phyloP scores from a whole-genome alignment of 192 early-diverging fungal species.

The Linderina pennispora region DNA sequence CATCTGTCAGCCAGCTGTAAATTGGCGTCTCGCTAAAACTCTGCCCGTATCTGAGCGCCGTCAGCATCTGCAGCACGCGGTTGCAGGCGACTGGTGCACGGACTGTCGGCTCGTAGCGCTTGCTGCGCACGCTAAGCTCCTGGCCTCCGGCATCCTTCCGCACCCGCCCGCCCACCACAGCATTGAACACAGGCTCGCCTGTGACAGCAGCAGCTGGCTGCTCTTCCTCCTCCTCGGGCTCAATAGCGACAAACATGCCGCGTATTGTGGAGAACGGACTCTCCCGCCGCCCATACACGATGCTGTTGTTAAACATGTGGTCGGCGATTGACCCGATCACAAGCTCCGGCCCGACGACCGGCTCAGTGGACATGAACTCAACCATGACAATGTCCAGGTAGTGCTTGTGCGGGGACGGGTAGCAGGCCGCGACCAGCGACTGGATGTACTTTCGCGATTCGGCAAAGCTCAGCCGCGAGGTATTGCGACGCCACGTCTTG shows the following conservation, averaged over 20 bases:
- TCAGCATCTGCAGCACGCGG: slow-evolving; percentile 27
- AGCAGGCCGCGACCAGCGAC: slow-evolving; percentile 19
- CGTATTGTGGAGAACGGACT: slow-evolving; percentile 37
- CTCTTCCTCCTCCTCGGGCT: too few species aligned
- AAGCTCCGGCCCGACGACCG: slow-evolving; percentile 30
- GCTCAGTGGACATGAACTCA: slow-evolving; percentile 36
- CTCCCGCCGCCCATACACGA: slow-evolving; percentile 19
- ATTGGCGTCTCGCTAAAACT: slow-evolving; percentile 36
- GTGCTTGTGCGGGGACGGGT: slow-evolving; percentile 25
- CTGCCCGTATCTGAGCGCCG: slow-evolving; percentile 28
- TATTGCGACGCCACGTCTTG: slow-evolving; percentile 24
- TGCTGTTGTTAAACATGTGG: slow-evolving; percentile 27
- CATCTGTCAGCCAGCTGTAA: slow-evolving; percentile 40
- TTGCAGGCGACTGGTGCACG: slow-evolving; percentile 17
- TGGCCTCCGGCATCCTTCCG: slow-evolving; percentile 1
- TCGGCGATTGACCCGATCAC: slow-evolving; percentile 38
- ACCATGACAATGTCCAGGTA: slow-evolving; percentile 34
- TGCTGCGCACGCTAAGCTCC: background rate
- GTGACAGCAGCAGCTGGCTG: slow-evolving; percentile 6
- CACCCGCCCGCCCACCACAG: slow-evolving; percentile 33
- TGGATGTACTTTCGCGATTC: slow-evolving; percentile 23
- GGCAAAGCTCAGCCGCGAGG: slow-evolving; percentile 13
- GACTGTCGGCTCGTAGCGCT: slow-evolving; percentile 5
- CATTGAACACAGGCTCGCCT: slow-evolving; percentile 28
- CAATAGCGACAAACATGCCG: slow-evolving; percentile 23